Percentiles rank a stretch among this genome's conserved stretches.
Evolutionary conservation across 2,329 filamentous ascomycete genomes (phyloP).

Genomic region (Ramularia endophylla): DNA sequence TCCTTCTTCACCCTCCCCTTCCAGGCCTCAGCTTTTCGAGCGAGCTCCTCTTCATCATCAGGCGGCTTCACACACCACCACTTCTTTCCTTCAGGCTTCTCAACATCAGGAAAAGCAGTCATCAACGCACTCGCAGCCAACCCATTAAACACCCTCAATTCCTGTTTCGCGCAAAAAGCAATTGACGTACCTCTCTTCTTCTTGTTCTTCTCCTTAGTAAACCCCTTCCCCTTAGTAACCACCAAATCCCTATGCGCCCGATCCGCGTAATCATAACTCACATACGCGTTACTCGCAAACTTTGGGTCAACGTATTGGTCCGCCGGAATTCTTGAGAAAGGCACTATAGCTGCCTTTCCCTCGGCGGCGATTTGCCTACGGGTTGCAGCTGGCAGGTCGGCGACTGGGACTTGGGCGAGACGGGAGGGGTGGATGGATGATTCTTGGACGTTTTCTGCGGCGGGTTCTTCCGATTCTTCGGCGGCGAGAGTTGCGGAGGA

Average conservation of each 20-base stretch:
- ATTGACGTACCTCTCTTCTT: conserved; percentile 36
- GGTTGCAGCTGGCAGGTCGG: conserved; percentile 5
- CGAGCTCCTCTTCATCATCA: too few species aligned
- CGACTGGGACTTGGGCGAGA: conserved; percentile 18
- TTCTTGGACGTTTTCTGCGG: conserved; percentile 24
- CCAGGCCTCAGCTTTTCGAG: too few species aligned
- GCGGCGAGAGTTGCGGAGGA: conserved; percentile 29
- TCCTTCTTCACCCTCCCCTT: too few species aligned
- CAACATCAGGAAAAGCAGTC: too few species aligned
- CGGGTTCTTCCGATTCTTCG: conserved; percentile 25
- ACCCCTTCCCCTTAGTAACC: conserved; percentile 89
- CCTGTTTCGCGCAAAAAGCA: too few species aligned
- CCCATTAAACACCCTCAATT: too few species aligned
- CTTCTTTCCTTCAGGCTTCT: too few species aligned
- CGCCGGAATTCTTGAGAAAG: conserved; percentile 71
- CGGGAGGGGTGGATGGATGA: conserved; percentile 37
- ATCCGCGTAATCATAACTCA: conserved; percentile 81
- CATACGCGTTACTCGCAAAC: conserved; percentile 73
- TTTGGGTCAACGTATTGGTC: conserved; percentile 61
- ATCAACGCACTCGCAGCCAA: not conserved
- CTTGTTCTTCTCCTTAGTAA: conserved; percentile 99
- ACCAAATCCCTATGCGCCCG: conserved; percentile 82
- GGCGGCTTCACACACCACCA: too few species aligned
- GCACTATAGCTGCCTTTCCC: conserved; percentile 55
- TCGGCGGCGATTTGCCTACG: conserved; percentile 25